A percentile compares a stretch with the other conserved stretches of the same genome.
phyloP scores from a whole-genome alignment of 441 rosid species.

The Macaranga tanarius region DNA sequence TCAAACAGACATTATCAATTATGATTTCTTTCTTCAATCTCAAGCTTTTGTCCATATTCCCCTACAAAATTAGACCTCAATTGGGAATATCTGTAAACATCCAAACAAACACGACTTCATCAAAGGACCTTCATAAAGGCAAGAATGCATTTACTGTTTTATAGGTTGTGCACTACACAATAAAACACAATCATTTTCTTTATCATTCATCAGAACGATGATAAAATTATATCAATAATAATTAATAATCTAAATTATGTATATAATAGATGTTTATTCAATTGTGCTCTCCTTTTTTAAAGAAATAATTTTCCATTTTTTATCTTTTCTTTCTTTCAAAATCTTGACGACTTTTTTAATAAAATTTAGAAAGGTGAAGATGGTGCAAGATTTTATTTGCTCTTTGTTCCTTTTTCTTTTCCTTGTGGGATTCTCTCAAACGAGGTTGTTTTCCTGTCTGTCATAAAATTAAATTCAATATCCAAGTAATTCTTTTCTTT shows the following conservation, averaged over 20 bases:
- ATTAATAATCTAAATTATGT: too few species aligned
- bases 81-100: conserved; percentile 14
- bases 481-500: too few species aligned
- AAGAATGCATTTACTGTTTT: background rate
- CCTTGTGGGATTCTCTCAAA: background rate
- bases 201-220: too few species aligned
- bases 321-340: background rate
- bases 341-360: conserved; percentile 2
- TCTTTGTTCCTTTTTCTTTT: background rate
- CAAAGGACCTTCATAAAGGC: background rate
- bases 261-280: too few species aligned
- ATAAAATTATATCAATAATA: too few species aligned
- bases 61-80: conserved; percentile 12
- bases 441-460: background rate
- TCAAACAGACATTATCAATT: background rate
- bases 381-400: conserved; percentile 8
- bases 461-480: background rate
- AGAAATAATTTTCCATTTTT: background rate
- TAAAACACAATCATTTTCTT: too few species aligned
- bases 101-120: conserved; percentile 1
- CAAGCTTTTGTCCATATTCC: conserved; percentile 14
- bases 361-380: conserved; percentile 17
- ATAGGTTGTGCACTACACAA: too few species aligned
- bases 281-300: too few species aligned
- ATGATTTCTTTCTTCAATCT: conserved; percentile 5